These are phyloP conservation scores for Aspergillus ostianus DNA, from an alignment of 495 filamentous ascomycete genomes.

Conservation along the genomic window DNA sequence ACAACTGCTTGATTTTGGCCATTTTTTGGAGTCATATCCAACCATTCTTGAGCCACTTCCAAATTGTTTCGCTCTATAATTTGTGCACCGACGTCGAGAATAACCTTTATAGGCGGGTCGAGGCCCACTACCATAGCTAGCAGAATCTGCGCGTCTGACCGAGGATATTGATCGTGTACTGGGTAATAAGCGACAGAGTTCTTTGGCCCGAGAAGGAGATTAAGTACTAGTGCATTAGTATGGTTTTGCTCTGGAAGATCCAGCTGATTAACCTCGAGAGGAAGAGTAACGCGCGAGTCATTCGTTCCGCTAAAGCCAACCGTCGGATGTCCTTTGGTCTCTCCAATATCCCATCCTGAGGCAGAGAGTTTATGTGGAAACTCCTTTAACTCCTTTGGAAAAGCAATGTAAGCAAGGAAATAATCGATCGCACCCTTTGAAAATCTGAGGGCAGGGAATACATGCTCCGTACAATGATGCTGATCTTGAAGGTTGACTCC, in stretches of 20 bases:
- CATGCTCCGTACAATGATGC: conserved; percentile 27
- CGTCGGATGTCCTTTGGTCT: conserved; percentile 45
- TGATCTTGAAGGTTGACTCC: conserved; percentile 62
- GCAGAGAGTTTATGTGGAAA: conserved; percentile 65
- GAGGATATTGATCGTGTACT: conserved; percentile 1
- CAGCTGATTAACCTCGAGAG: conserved; percentile 52
- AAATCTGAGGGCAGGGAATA: conserved; percentile 55
- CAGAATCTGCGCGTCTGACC: conserved; percentile 39
- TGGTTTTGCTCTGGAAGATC: conserved; percentile 56
- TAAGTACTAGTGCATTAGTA: conserved; percentile 65
- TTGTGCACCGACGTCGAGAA: conserved; percentile 75
- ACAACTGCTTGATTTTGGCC: conserved; percentile 38
- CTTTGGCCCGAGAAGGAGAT: conserved; percentile 53
- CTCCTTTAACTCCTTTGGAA: conserved; percentile 61
- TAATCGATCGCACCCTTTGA: conserved; percentile 58
- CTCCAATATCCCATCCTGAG: conserved; percentile 68
- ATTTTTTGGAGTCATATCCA: conserved; percentile 22
- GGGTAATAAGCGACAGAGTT: conserved; percentile 45
- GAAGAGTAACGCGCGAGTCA: conserved; percentile 57
- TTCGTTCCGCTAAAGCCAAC: conserved; percentile 76
- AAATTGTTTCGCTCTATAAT: conserved; percentile 62
- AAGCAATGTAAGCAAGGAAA: conserved; percentile 61
- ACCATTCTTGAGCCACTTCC: conserved; percentile 51
- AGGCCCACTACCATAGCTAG: conserved; percentile 43
- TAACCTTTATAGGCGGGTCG: conserved; percentile 48